Conservation (phyloP, 345 rosid genomes). For the Heritiera fomes region DNA sequence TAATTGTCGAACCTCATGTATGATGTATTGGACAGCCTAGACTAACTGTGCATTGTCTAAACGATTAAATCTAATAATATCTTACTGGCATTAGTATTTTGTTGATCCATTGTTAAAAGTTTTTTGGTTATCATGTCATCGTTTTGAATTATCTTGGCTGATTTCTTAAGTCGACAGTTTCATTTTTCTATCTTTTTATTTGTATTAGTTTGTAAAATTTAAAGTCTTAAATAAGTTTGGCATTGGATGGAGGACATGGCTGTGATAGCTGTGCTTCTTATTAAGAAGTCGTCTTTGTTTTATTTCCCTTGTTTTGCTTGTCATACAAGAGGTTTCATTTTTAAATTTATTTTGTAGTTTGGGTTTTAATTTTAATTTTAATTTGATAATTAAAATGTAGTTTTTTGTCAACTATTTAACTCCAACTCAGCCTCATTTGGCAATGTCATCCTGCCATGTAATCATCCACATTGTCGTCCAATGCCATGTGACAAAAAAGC, state of each 20-base stretch:
- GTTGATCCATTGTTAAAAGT: background rate
- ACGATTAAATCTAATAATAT: background rate
- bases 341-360: constrained; percentile 1
- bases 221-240: background rate
- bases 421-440: too few species aligned
- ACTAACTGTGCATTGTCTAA: background rate
- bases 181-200: background rate
- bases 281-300: constrained; percentile 10
- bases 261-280: background rate
- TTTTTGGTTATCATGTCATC: background rate
- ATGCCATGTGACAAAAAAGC: too few species aligned
- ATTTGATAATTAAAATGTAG: too few species aligned
- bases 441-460: too few species aligned
- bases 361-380: too few species aligned
- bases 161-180: background rate
- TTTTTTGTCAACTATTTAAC: too few species aligned
- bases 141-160: background rate
- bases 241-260: background rate
- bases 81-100: background rate
- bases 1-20: background rate
- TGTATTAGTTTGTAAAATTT: background rate
- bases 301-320: constrained; percentile 10
- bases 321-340: constrained; percentile 3
- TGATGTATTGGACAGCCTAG: background rate
- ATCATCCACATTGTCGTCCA: too few species aligned